phyloP scores from a whole-genome alignment of 2,329 filamentous ascomycete genomes.

The Sporothrix phasma region DNA sequence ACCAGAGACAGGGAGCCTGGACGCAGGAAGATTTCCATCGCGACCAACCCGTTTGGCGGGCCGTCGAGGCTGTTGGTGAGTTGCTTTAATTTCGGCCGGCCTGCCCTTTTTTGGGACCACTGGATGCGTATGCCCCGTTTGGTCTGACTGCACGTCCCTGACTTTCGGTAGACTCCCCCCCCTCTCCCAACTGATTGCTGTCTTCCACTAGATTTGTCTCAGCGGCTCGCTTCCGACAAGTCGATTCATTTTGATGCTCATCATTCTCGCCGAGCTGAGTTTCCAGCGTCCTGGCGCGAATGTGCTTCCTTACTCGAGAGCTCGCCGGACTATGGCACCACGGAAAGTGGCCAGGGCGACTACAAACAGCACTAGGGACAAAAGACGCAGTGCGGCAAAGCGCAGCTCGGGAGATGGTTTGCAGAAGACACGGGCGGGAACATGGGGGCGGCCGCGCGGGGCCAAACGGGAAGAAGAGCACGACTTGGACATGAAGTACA shows the following conservation, averaged over 20 bases:
- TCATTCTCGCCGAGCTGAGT: too few relatives aligned
- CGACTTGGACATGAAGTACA: neutral
- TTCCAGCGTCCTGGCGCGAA: too few relatives aligned
- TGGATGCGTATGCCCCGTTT: too few relatives aligned
- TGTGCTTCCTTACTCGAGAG: too few relatives aligned
- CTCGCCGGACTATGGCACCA: too few relatives aligned
- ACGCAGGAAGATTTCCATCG: too few relatives aligned
- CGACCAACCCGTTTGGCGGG: neutral
- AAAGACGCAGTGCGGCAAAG: neutral
- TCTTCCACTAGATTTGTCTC: neutral
- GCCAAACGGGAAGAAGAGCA: conserved; percentile 4
- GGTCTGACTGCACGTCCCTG: too few relatives aligned
- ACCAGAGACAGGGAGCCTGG: too few relatives aligned
- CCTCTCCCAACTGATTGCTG: neutral
- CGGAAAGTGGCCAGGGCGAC: too few relatives aligned
- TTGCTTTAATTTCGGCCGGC: too few relatives aligned
- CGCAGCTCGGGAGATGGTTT: conserved; percentile 24
- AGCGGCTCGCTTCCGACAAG: conserved; percentile 2
- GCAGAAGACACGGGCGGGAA: neutral
- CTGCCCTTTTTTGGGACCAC: neutral
- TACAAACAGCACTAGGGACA: too few relatives aligned
- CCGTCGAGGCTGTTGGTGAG: neutral
- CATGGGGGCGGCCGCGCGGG: neutral
- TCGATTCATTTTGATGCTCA: neutral
- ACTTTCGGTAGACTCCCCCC: too few relatives aligned